phyloP scores from a whole-genome alignment of 1,139 yeast species.

The Protomyces lactucae-debilis region DNA sequence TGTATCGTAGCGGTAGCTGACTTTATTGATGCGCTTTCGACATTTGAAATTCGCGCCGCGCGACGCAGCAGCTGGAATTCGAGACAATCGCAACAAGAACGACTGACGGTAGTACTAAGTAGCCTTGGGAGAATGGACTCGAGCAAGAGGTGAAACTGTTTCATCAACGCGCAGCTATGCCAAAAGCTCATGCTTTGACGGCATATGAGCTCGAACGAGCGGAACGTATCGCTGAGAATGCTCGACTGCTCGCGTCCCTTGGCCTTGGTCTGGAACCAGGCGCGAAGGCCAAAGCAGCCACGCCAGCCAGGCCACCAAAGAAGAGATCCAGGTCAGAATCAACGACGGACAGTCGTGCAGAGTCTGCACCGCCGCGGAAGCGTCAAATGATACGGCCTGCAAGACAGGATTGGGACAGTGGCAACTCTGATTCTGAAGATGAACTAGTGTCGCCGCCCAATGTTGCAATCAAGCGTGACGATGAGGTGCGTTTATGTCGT shows the following conservation, averaged over 20 bases:
- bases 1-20: neutral
- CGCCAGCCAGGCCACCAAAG: neutral
- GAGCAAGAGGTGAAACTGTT: too few relatives aligned
- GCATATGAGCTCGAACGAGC: slow-evolving; percentile 9
- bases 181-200: neutral
- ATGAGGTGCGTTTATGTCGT: neutral
- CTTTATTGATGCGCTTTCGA: too few relatives aligned
- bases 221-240: slow-evolving; percentile 1
- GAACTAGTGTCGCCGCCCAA: neutral
- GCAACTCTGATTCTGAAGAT: neutral
- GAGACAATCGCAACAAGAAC: too few relatives aligned
- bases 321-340: neutral
- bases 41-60: too few relatives aligned
- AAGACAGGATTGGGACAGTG: neutral
- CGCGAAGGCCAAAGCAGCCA: neutral
- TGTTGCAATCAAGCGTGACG: neutral
- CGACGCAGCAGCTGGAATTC: too few relatives aligned
- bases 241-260: slow-evolving; percentile 2
- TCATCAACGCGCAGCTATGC: neutral
- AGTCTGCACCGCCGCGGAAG: too few relatives aligned
- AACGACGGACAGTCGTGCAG: too few relatives aligned
- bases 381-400: too few relatives aligned
- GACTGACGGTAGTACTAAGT: too few relatives aligned
- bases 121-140: too few relatives aligned
- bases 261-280: neutral